Base-by-base conservation (phyloP, 805 yeast species). In the Wickerhamiella sorbophila region DNA sequence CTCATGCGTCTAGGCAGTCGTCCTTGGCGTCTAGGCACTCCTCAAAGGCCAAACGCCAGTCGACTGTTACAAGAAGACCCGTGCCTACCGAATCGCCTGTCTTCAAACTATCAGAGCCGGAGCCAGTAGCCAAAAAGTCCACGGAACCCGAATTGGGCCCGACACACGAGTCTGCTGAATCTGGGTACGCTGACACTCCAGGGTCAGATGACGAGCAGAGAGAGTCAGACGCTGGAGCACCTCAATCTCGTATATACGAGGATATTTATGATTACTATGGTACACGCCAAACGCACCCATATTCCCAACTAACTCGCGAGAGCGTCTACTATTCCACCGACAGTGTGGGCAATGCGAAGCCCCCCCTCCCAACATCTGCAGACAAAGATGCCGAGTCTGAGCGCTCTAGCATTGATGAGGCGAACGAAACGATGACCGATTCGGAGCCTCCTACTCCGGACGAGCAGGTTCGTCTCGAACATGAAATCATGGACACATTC, bases 251-350 rank as follows among this genome's bases (percentile, higher is more conserved):
- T 6, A 6, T 24, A 12, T 24, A 44, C n/a, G 44, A 48, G 21
- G 57, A 53, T 38, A 53, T 53, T 17, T 53, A 52, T 29, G 57
- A 52, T n/a, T 51, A 46, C 38, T 53, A 53, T 31, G 51, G 49
- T 33, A 47, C 50, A 44, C 43, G 54, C n/a, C 43, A 42, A 40
- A 38, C 36, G 38, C 53, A 36, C 15, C 52, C 53, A 5, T 47
- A 51, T 43, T 36, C 49, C 24, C 46, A 47, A 39, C 43, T 48
- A 15, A 17, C 44, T 14, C 41, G 29, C n/a, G 42, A 34, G 37
- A 16, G 19, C 19, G 33, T 24, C 4, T 27, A 26, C 20, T 41
- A 15, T n/a, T 36, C 38, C 6, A 24, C 12, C 10, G 29, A 24
- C 12, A 8, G 10, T 8, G 29, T 24, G 29, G 29, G 10, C 29